Percentiles rank a stretch among this genome's conserved stretches.
phyloP scores from a whole-genome alignment of 805 yeast genomes.

The Zygoascus bituminiphila region DNA sequence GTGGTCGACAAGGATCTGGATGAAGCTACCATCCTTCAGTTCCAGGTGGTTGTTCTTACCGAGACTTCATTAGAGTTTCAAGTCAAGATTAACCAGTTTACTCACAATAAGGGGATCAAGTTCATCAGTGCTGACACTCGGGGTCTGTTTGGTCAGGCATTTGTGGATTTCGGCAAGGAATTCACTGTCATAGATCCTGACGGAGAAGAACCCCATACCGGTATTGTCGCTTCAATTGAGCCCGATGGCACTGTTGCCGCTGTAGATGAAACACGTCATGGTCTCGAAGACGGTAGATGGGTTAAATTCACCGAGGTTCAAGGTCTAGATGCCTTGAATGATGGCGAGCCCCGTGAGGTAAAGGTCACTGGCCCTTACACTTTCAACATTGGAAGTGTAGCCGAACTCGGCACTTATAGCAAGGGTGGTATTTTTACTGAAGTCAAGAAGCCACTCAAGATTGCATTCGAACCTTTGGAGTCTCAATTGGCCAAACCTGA shows the following conservation, averaged over 20 bases:
- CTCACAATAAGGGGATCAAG: conserved; percentile 66
- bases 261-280: conserved; percentile 87
- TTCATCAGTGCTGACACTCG: conserved; percentile 75
- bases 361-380: conserved; percentile 94
- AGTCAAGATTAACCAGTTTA: conserved; percentile 60
- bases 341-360: conserved; percentile 64
- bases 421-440: conserved; percentile 90
- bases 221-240: conserved; percentile 86
- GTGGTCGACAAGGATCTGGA: conserved; percentile 47
- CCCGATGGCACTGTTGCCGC: conserved; percentile 85
- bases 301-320: conserved; percentile 81
- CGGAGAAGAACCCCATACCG: conserved; percentile 87
- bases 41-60: conserved; percentile 79
- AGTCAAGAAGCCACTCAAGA: conserved; percentile 70
- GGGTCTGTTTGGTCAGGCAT: conserved; percentile 82
- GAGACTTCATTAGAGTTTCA: conserved; percentile 71
- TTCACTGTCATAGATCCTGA: conserved; percentile 77
- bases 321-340: conserved; percentile 68
- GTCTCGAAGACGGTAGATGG: conserved; percentile 83
- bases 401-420: conserved; percentile 54
- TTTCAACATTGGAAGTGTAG: conserved; percentile 54
- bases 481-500: conserved; percentile 73
- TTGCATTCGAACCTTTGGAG: conserved; percentile 54
- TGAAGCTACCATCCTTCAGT: conserved; percentile 46
- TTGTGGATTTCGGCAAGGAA: conserved; percentile 80